Evolutionary conservation across 768 basidiomycete species (phyloP), one percentile per base, ranked within the genome.

Genomic region (Gymnopilus junonius): DNA sequence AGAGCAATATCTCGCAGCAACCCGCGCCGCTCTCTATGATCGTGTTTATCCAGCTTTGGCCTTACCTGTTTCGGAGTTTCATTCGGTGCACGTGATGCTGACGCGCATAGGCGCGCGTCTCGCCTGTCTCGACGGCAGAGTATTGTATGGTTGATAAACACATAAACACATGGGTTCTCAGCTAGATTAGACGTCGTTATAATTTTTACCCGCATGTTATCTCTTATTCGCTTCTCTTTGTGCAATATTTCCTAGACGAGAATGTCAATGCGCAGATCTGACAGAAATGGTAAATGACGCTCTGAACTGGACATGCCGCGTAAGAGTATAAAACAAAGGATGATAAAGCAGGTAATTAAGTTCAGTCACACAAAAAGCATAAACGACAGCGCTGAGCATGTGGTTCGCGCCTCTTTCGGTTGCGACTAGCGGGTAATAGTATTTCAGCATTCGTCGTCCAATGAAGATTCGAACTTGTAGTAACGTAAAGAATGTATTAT

Each of bases 41-140:
- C 20, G 25, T 69, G 65, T 66, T 62, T 69, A 61, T 56, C 56
- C 32, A 15, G 48, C 29, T 66, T 69, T 69, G 65, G 48, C 32
- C 48, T 51, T 42, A 20, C 40, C 35, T 31, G 53, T 50, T 67
- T 62, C 57, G 57, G 61, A 61, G n/a, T 53, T 59, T 42, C 5
- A 46, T 54, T 34, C 37, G 25, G 5, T 10, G 2, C 56, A 58
- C 56, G 40, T 58, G 56, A 46, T 23, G 23, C n/a, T n/a, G 32
- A 58, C 31, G 27, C 32, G 43, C 56, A n/a, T 34, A 8, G 8
- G 29, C 31, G 43, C 29, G 25, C 20, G 12, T 8, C 14, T 25
- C 35, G 35, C 35, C 35, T 35, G 7, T 6, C 11, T 35, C 1
- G 35, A 35, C 35, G 11, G 8, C 35, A n/a, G n/a, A n/a, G n/a